Conservation (phyloP, 768 basidiomycete species). For the Paxillus involutus region DNA sequence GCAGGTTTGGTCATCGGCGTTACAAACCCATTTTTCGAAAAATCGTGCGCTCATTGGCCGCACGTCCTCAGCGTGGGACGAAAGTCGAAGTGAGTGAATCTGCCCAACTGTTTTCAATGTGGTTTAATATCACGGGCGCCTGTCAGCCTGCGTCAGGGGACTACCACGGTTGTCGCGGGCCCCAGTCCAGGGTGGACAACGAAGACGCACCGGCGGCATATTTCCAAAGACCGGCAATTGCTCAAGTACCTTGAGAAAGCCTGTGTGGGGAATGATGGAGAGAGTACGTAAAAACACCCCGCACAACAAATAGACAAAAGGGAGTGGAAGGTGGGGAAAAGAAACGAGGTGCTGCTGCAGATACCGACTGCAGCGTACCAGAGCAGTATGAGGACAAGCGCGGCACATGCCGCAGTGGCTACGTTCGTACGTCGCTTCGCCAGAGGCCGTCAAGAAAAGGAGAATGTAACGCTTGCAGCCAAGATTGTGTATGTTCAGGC, state of each 20-base stretch:
- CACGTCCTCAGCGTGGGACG: slow-evolving; percentile 74
- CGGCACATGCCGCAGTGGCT: too few relatives aligned
- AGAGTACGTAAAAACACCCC: slow-evolving; percentile 42
- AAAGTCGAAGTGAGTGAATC: slow-evolving; percentile 39
- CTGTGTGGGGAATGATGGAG: slow-evolving; percentile 43
- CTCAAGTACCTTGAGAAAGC: slow-evolving; percentile 74
- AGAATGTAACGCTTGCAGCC: too few relatives aligned
- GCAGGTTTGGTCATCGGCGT: slow-evolving; percentile 78
- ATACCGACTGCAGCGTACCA: too few relatives aligned
- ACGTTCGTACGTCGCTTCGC: too few relatives aligned
- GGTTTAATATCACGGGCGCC: not conserved
- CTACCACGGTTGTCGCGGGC: slow-evolving; percentile 33
- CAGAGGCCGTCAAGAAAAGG: too few relatives aligned
- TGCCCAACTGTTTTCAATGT: not conserved
- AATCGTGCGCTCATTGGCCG: slow-evolving; percentile 81
- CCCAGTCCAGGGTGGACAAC: slow-evolving; percentile 76
- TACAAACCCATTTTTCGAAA: slow-evolving; percentile 86
- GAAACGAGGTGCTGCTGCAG: too few relatives aligned
- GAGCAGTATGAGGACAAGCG: too few relatives aligned
- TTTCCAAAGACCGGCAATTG: slow-evolving; percentile 78
- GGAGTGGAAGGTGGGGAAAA: too few relatives aligned
- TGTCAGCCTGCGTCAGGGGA: slow-evolving; percentile 5
- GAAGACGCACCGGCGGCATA: slow-evolving; percentile 76
- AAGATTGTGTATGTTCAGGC: not conserved
- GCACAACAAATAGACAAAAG: not conserved